A percentile compares a stretch with the other conserved stretches of the same genome.
Evolutionary conservation across 306 rosid genomes (phyloP).

Genomic region (Argentina anserina): DNA sequence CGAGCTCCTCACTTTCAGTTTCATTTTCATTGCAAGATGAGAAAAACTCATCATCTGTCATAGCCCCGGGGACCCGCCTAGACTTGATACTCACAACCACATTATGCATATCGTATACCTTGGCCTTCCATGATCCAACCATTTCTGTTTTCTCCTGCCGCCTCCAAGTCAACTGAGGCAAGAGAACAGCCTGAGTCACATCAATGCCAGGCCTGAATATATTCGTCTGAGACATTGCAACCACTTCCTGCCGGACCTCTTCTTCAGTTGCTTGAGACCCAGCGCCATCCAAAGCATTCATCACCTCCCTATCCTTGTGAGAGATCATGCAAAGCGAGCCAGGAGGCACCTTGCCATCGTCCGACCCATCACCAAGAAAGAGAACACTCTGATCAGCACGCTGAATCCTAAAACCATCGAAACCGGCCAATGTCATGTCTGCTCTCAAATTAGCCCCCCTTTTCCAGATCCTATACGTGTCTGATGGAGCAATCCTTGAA

Average conservation of each 20-base stretch:
- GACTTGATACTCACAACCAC: slow-evolving; percentile 94
- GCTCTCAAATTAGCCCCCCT: slow-evolving; percentile 96
- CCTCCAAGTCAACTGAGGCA: slow-evolving; percentile 96
- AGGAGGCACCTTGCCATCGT: slow-evolving; percentile 72
- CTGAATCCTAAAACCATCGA: slow-evolving; percentile 93
- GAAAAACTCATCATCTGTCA: slow-evolving; percentile 86
- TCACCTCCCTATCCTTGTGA: slow-evolving; percentile 85
- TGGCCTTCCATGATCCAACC: slow-evolving; percentile 91
- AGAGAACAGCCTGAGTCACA: slow-evolving; percentile 94
- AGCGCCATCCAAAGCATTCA: slow-evolving; percentile 93
- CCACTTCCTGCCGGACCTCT: slow-evolving; percentile 88
- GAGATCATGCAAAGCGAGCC: slow-evolving; percentile 96
- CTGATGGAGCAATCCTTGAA: slow-evolving; percentile 96
- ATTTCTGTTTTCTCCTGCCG: slow-evolving; percentile 86
- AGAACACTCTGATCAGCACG: slow-evolving; percentile 91
- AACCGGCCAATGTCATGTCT: slow-evolving; percentile 98
- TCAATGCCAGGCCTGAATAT: slow-evolving; percentile 96
- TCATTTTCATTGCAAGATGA: slow-evolving; percentile 80
- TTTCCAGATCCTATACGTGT: slow-evolving; percentile 96
- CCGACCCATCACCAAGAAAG: slow-evolving; percentile 89
- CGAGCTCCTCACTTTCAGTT: slow-evolving; percentile 73
- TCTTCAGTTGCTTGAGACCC: slow-evolving; percentile 83
- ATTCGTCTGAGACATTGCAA: slow-evolving; percentile 91
- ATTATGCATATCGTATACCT: slow-evolving; percentile 96
- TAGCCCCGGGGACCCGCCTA: slow-evolving; percentile 94